A percentile compares a stretch with the other conserved stretches of the same genome.
These are phyloP conservation scores for Verruconis gallopava DNA, from an alignment of 2,329 filamentous ascomycete species.

Conservation along the genomic window DNA sequence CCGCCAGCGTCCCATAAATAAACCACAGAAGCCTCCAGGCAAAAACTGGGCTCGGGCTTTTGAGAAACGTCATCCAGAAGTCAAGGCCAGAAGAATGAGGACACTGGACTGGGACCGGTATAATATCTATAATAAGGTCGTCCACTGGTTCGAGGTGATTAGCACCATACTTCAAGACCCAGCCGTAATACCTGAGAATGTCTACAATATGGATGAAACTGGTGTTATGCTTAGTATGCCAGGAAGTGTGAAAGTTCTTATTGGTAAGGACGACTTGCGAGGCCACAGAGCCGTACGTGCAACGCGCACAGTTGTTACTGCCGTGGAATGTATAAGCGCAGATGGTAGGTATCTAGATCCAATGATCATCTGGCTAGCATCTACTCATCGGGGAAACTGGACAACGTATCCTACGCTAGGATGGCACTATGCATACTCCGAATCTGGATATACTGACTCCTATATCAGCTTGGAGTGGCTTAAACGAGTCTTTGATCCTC, in stretches of 20 bases:
- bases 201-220: too few species aligned
- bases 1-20: constrained; percentile 3
- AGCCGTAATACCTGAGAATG: constrained; percentile 9
- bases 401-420: constrained; percentile 9
- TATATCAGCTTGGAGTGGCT: constrained; percentile 3
- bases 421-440: constrained; percentile 11
- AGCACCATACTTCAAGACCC: constrained; percentile 10
- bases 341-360: too few species aligned
- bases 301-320: constrained; percentile 12
- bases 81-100: constrained; percentile 12
- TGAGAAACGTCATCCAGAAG: constrained; percentile 13
- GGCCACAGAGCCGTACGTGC: constrained; percentile 7
- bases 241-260: constrained; percentile 3
- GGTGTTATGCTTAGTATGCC: constrained; percentile 8
- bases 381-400: constrained; percentile 15
- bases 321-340: constrained; percentile 15
- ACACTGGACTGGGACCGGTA: constrained; percentile 16
- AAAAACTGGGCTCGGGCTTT: constrained; percentile 15
- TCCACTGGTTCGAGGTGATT: too few species aligned
- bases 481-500: constrained; percentile 5
- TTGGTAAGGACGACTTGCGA: constrained; percentile 9
- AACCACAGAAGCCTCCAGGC: constrained; percentile 7
- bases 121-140: constrained; percentile 11
- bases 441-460: too few species aligned
- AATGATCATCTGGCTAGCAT: constrained; percentile 16